Conservation (phyloP, 2,329 filamentous ascomycete genomes). For the Penicillium sp. region DNA sequence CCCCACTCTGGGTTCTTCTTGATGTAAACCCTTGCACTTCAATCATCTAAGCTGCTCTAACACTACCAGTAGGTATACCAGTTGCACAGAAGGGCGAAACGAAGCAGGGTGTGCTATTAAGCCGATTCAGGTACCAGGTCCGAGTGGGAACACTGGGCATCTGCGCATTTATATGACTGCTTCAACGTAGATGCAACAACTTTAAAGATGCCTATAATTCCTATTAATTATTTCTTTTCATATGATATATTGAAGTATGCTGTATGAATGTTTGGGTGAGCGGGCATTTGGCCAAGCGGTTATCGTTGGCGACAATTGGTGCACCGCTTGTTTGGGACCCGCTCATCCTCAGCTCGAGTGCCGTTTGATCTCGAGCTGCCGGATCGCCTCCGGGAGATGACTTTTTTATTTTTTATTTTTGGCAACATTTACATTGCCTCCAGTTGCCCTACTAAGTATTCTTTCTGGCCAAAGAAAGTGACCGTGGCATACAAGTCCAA, state of each 20-base stretch:
- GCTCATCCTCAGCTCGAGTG: background rate
- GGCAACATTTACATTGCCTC: too few relatives aligned
- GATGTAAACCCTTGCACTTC: background rate
- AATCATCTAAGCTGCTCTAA: background rate
- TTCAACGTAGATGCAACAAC: too few relatives aligned
- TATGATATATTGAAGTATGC: conserved; percentile 31
- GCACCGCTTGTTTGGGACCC: background rate
- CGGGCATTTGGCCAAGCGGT: background rate
- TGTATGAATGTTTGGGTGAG: background rate
- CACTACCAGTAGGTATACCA: background rate
- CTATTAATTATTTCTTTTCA: too few relatives aligned
- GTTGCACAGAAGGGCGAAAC: background rate
- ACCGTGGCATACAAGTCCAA: too few relatives aligned
- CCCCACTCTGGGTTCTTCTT: background rate
- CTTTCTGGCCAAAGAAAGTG: background rate
- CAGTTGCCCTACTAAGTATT: too few relatives aligned
- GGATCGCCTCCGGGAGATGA: background rate
- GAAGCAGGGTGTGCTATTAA: too few relatives aligned
- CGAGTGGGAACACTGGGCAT: too few relatives aligned
- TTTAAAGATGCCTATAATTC: too few relatives aligned
- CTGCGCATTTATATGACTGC: too few relatives aligned
- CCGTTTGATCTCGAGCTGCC: background rate
- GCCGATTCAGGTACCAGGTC: too few relatives aligned
- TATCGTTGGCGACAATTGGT: background rate
- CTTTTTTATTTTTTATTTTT: background rate